Base-by-base conservation (phyloP, 2,329 filamentous ascomycete genomes). In the Gyromitra esculenta region DNA sequence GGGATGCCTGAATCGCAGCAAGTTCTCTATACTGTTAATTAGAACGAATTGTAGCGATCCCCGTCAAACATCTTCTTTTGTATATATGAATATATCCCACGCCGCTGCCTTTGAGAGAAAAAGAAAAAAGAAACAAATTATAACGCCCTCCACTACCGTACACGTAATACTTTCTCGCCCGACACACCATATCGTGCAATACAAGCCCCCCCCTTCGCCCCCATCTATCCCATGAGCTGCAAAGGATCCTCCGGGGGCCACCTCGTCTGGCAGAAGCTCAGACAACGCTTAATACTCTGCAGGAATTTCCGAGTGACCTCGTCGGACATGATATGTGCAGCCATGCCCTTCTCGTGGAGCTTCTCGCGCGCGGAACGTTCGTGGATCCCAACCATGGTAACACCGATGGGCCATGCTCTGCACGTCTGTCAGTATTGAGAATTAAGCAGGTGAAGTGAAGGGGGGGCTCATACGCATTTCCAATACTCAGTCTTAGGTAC, bases 361-460 rank as follows among this genome's bases (percentile, higher is more conserved):
- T 99, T 99, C 85, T 99, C 96, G 78, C 96, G 89, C 21, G 96
- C 95, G 80, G 92, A 96, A 82, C 96, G 90, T 86, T 98, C 96
- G 88, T 99, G 96, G 81, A 99, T 99, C 87, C 96, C 96, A 82
- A 99, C 96, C 96, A 98, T 99, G 83, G 96, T 99, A 50, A 99
- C 96, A 84, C 96, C 96, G 82, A 99, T 99, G 31, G 96, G 96
- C 96, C 96, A 99, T 15, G 96, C 96, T 78, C 86, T 87, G 74
- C 6, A 71, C 25, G 7, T 1, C 15, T n/a, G 65, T 76, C 48
- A 73, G 69, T 39, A 67, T 65, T 39, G 4, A n/a, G 54, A 5
- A 60, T 37, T 35, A 31, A 39, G 4, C 3, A 31, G n/a, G 2
- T n/a, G 13, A 13, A 8, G 39, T n/a, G 18, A 21, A 2, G 5